Evolutionary conservation across 2,329 filamentous ascomycete species (phyloP).

Genomic region (Cytospora schulzeri): DNA sequence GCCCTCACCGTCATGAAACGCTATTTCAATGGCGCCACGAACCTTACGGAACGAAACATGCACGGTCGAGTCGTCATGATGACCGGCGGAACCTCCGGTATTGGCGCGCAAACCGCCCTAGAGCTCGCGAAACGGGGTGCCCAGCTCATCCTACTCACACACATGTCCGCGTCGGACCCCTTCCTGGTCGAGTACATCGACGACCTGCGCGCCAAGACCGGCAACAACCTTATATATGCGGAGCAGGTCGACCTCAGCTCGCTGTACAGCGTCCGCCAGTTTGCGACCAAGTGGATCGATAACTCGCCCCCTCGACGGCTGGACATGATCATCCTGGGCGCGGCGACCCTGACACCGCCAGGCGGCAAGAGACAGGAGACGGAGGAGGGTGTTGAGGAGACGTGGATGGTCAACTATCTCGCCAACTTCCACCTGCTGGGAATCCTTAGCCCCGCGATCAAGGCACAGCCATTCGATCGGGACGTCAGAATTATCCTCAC

Average conservation of each 20-base stretch:
- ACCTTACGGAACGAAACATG: conserved; percentile 78
- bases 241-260: conserved; percentile 90
- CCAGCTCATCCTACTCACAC: conserved; percentile 87
- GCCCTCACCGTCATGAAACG: conserved; percentile 60
- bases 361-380: conserved; percentile 64
- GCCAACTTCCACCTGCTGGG: conserved; percentile 94
- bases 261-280: conserved; percentile 86
- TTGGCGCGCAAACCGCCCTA: conserved; percentile 76
- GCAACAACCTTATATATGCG: conserved; percentile 88
- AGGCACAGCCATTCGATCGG: conserved; percentile 88
- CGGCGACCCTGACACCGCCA: conserved; percentile 72
- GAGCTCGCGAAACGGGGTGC: conserved; percentile 80
- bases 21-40: conserved; percentile 76
- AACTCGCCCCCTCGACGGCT: conserved; percentile 86
- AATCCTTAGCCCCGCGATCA: conserved; percentile 86
- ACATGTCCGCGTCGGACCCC: conserved; percentile 76
- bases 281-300: conserved; percentile 98
- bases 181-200: conserved; percentile 93
- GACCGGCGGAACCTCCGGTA: conserved; percentile 91
- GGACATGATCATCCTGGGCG: conserved; percentile 90
- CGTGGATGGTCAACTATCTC: conserved; percentile 94
- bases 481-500: conserved; percentile 87
- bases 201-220: conserved; percentile 74
- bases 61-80: conserved; percentile 93
- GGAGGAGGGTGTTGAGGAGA: conserved; percentile 79